A percentile compares a stretch with the other conserved stretches of the same genome.
These are phyloP conservation scores for Colletotrichum trifolii DNA, from an alignment of 2,329 filamentous ascomycete genomes.

Conservation along the genomic window DNA sequence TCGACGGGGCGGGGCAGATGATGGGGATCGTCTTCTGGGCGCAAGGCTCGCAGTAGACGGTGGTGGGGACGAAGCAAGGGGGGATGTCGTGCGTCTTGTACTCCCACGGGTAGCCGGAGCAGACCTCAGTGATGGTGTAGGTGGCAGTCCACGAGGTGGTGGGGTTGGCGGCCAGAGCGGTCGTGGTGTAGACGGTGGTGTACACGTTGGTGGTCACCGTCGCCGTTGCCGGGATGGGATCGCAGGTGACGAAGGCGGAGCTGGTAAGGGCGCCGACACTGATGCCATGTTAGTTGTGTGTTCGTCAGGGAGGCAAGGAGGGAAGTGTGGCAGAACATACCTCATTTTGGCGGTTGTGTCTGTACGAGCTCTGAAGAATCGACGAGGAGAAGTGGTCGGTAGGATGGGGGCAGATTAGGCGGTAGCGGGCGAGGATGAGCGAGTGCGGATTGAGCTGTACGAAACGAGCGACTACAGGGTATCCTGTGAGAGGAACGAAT, in stretches of 20 bases:
- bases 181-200: constrained; percentile 52
- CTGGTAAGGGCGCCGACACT: constrained; percentile 43
- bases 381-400: neutral
- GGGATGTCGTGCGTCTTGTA: constrained; percentile 46
- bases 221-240: constrained; percentile 37
- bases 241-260: constrained; percentile 46
- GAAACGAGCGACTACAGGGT: constrained; percentile 23
- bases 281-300: constrained; percentile 39
- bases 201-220: constrained; percentile 42
- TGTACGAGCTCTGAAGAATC: constrained; percentile 6
- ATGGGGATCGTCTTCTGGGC: constrained; percentile 46
- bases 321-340: constrained; percentile 3
- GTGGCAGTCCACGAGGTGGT: constrained; percentile 52
- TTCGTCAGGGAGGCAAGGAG: too few relatives aligned
- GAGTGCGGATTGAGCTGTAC: constrained; percentile 17
- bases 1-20: constrained; percentile 50
- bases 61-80: constrained; percentile 52
- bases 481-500: constrained; percentile 19
- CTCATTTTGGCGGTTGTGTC: constrained; percentile 37
- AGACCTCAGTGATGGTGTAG: constrained; percentile 53
- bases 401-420: neutral
- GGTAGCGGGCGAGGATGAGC: neutral
- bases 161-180: constrained; percentile 49
- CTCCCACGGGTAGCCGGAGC: constrained; percentile 44
- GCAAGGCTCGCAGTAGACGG: constrained; percentile 49